Percentiles rank a stretch among this genome's conserved stretches.
These are phyloP conservation scores for Powellomyces hirtus DNA, from an alignment of 192 early-diverging fungal genomes.

Conservation along the genomic window DNA sequence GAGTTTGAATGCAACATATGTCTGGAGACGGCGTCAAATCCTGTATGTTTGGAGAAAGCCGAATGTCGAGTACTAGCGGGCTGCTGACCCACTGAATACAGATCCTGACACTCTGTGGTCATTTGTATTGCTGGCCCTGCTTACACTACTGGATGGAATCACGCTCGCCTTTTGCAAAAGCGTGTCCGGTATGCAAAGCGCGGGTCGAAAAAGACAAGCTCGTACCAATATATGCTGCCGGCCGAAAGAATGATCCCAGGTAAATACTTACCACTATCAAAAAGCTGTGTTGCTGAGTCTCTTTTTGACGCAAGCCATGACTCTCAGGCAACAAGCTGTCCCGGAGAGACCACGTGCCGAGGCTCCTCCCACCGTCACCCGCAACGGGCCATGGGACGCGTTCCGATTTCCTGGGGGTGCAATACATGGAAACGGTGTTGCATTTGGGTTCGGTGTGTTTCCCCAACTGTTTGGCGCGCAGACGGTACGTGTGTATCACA, in stretches of 20 bases:
- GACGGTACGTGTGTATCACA: too few species aligned
- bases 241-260: constrained; percentile 36
- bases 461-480: constrained; percentile 68
- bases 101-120: constrained; percentile 50
- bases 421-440: constrained; percentile 36
- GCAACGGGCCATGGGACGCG: constrained; percentile 15
- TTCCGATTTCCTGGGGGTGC: constrained; percentile 20
- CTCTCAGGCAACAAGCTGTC: not conserved
- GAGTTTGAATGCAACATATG: constrained; percentile 10
- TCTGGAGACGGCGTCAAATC: constrained; percentile 44
- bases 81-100: not conserved
- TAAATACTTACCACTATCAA: too few species aligned
- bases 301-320: too few species aligned
- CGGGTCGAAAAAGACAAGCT: constrained; percentile 37
- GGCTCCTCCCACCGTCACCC: constrained; percentile 12
- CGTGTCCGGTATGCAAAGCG: constrained; percentile 52
- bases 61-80: not conserved
- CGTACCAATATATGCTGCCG: constrained; percentile 43
- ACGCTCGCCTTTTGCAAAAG: constrained; percentile 19
- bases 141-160: constrained; percentile 31
- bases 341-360: constrained; percentile 40
- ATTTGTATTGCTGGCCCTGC: constrained; percentile 50
- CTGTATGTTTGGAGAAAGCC: constrained; percentile 8
- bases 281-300: not conserved
- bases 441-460: constrained; percentile 72